Evolutionary conservation across 2,329 filamentous ascomycete species (phyloP).

Genomic region (Pseudocercospora fuligena): DNA sequence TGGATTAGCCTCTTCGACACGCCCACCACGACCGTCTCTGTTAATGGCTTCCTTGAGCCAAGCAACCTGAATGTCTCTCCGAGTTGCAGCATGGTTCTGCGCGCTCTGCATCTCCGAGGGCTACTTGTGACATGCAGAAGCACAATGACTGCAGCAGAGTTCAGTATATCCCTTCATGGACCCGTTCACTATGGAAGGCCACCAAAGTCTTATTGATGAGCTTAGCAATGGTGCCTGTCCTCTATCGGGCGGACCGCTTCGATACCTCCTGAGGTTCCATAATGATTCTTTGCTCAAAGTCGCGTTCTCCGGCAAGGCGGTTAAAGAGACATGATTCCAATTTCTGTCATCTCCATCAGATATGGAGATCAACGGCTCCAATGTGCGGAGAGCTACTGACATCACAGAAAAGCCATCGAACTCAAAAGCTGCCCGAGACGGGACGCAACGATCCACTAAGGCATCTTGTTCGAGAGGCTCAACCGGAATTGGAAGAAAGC

Average conservation of each 20-base stretch:
- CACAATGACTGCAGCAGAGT: not conserved
- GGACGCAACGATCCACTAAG: not conserved
- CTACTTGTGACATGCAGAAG: not conserved
- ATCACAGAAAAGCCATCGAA: not conserved
- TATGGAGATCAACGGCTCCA: slow-evolving; percentile 2
- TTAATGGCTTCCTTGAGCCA: no score
- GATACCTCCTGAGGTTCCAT: no score
- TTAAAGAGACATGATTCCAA: not conserved
- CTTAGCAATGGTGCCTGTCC: not conserved
- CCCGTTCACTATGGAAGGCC: not conserved
- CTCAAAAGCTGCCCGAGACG: not conserved
- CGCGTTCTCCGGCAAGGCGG: not conserved
- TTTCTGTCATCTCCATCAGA: not conserved
- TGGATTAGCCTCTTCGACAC: no score
- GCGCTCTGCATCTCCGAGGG: not conserved
- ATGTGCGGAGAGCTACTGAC: slow-evolving; percentile 4
- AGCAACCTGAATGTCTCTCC: not conserved
- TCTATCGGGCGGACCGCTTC: not conserved
- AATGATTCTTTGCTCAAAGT: no score
- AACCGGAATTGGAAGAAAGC: slow-evolving; percentile 1
- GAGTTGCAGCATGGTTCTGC: no score
- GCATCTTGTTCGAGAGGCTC: not conserved
- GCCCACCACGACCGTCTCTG: no score
- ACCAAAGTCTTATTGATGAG: not conserved
- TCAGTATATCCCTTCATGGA: not conserved